Conservation (phyloP, 2,329 filamentous ascomycete species). For the Trichoderma endophyticum region DNA sequence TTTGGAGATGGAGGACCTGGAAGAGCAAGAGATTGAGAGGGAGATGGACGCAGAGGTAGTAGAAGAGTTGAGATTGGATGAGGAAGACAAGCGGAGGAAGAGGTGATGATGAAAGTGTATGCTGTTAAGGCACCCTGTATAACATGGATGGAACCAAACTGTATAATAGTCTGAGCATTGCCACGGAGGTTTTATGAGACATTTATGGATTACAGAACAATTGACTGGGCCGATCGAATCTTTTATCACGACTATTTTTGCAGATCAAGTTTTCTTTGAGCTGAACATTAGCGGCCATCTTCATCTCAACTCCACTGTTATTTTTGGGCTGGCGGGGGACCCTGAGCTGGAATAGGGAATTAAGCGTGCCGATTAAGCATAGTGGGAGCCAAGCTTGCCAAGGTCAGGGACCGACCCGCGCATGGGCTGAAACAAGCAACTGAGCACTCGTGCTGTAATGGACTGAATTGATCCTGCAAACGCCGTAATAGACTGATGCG, state of each 20-base stretch:
- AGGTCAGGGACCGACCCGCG: neutral
- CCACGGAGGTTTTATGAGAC: neutral
- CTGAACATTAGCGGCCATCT: neutral
- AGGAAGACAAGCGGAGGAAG: neutral
- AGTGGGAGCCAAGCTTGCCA: neutral
- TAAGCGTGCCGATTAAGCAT: slow-evolving; percentile 6
- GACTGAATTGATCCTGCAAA: too few species aligned
- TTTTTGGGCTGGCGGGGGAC: neutral
- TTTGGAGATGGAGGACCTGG: slow-evolving; percentile 34
- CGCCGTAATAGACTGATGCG: too few species aligned
- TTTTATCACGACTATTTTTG: neutral
- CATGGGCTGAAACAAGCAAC: neutral
- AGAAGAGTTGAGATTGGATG: slow-evolving; percentile 25
- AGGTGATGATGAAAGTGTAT: neutral
- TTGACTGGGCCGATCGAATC: neutral
- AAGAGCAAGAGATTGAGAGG: slow-evolving; percentile 30
- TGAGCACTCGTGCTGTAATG: neutral
- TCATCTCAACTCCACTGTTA: neutral
- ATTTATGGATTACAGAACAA: neutral
- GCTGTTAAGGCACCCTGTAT: neutral
- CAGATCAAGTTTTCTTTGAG: neutral
- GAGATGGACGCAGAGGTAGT: slow-evolving; percentile 34
- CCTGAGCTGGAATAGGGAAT: neutral
- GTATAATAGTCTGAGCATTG: neutral
- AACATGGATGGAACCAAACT: neutral